A percentile compares a stretch with the other conserved stretches of the same genome.
Conservation (phyloP, 352 stramenopile genomes). For the Globisporangium uncinulatum region DNA sequence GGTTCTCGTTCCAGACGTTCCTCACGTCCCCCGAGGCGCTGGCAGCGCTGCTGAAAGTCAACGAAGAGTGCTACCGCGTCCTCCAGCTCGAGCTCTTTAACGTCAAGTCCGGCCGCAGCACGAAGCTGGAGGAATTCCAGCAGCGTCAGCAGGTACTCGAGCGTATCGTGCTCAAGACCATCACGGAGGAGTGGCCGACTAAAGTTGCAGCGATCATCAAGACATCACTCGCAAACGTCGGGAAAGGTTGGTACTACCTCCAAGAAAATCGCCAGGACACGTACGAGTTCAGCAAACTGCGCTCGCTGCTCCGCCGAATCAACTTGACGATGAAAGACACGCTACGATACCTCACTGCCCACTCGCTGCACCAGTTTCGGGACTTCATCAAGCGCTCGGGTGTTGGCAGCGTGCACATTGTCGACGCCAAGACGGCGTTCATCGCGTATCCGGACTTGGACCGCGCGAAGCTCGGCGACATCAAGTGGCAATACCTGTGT, state of each 20-base stretch:
- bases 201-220: slow-evolving; percentile 71
- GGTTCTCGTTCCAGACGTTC: slow-evolving; percentile 85
- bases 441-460: slow-evolving; percentile 64
- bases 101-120: slow-evolving; percentile 61
- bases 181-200: slow-evolving; percentile 78
- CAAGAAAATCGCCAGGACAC: slow-evolving; percentile 81
- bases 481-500: slow-evolving; percentile 78
- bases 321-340: slow-evolving; percentile 86
- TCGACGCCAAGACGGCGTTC: slow-evolving; percentile 67
- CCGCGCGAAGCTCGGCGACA: slow-evolving; percentile 47
- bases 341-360: slow-evolving; percentile 60
- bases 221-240: slow-evolving; percentile 60
- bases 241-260: slow-evolving; percentile 84
- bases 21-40: slow-evolving; percentile 74
- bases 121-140: slow-evolving; percentile 85
- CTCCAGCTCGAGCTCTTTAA: slow-evolving; percentile 78
- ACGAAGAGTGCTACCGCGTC: slow-evolving; percentile 80
- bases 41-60: slow-evolving; percentile 70
- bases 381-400: slow-evolving; percentile 57
- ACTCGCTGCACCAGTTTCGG: slow-evolving; percentile 71
- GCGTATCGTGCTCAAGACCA: slow-evolving; percentile 61
- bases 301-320: slow-evolving; percentile 61
- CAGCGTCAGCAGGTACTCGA: slow-evolving; percentile 75
- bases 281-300: slow-evolving; percentile 86
- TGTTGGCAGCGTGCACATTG: slow-evolving; percentile 57